Evolutionary conservation across 495 filamentous ascomycete species (phyloP).

Genomic region (Sphaerosporella brunnea): DNA sequence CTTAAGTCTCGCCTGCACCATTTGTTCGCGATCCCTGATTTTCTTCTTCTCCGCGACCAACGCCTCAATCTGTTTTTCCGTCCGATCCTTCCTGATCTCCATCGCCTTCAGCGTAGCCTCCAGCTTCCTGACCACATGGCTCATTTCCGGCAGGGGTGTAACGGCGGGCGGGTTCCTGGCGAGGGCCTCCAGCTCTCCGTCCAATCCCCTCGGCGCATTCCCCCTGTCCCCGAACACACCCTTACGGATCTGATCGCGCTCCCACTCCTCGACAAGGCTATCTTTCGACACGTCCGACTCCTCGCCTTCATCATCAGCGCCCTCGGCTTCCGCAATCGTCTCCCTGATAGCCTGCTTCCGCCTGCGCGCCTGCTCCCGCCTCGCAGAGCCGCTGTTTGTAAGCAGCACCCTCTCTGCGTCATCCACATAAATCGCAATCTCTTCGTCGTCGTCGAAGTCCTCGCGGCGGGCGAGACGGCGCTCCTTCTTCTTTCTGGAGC

Average conservation of each 20-base stretch:
- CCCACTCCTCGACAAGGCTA: conserved; percentile 68
- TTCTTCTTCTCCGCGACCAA: conserved; percentile 43
- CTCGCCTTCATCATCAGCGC: conserved; percentile 31
- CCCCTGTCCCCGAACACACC: conserved; percentile 24
- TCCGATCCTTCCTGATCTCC: conserved; percentile 36
- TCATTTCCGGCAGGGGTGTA: conserved; percentile 39
- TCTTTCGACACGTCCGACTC: conserved; percentile 58
- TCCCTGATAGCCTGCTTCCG: conserved; percentile 64
- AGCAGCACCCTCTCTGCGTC: conserved; percentile 58
- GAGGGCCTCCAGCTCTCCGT: conserved; percentile 19
- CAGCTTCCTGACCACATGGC: conserved; percentile 33
- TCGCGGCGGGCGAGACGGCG: conserved; percentile 57
- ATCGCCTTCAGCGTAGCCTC: conserved; percentile 35
- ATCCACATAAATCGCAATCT: conserved; percentile 80
- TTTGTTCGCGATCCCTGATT: conserved; percentile 54
- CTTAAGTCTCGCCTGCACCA: conserved; percentile 64
- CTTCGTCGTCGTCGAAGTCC: conserved; percentile 86
- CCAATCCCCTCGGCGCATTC: conserved; percentile 11
- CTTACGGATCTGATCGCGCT: conserved; percentile 60
- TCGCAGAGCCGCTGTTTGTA: conserved; percentile 46
- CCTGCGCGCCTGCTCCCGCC: conserved; percentile 49
- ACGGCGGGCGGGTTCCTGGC: conserved; percentile 33
- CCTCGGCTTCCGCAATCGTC: conserved; percentile 67
- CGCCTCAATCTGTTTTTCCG: conserved; percentile 42
- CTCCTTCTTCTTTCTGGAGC: conserved; percentile 33